Evolutionary conservation across 2,329 filamentous ascomycete genomes (phyloP), one percentile per base, ranked within the genome.

Genomic region (Paraconiothyrium sp.): DNA sequence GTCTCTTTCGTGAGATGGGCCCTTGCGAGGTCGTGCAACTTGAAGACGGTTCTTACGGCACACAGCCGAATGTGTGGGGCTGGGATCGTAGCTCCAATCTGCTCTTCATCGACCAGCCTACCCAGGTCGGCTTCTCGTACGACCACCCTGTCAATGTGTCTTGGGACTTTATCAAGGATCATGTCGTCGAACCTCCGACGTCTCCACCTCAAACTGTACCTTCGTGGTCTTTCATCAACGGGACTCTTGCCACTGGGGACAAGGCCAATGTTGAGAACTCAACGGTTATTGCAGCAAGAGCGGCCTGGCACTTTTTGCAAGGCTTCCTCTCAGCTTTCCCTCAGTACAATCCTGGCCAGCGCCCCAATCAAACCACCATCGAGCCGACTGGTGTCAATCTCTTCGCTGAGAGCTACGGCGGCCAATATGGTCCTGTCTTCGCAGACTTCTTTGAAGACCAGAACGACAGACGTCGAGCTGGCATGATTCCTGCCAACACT

Each of bases 381-480:
- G 80, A 82, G 63, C 78, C 82, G 1, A 77, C 88, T 20, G 86
- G 86, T 5, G 83, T 92, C 57, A 88, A 89, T 67, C 78, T 92
- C 4, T 91, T 90, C 63, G 84, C 88, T 0, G 89, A 92, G 74
- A 90, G 87, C 75, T 90, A 92, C 73, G 87, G 89, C 37, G 91
- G 91, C 13, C 86, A 88, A 59, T 93, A 92, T 68, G 90, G 88
- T 0, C 89, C 89, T 2, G 80, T 85, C 1, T 90, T 92, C 68
- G 87, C 88, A 11, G 67, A 79, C 3, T 81, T 82, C 65, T 85
- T 85, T 60, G 83, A 90, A 68, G 75, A 85, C 59, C 89, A 92
- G 76, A 93, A 92, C 67, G 73, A 80, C 20, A 81, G 81, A 56
- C 84, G 85, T 14, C 71, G 75, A n/a, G 84, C 82, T 58, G 85